Base-by-base conservation (phyloP, 2,329 filamentous ascomycete genomes). In the Colletotrichum sp. region DNA sequence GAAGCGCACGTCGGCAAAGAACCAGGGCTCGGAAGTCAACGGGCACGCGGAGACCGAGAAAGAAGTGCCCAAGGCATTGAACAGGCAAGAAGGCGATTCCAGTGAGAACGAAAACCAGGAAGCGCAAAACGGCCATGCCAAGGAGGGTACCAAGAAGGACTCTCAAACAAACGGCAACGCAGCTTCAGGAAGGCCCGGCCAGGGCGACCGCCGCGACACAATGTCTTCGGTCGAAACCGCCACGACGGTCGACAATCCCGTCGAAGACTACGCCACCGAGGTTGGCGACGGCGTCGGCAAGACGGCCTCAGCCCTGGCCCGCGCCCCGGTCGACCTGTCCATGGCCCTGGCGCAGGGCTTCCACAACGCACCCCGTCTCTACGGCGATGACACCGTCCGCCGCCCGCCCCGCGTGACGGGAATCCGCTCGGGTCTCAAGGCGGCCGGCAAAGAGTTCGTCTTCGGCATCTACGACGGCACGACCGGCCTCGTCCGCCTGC, bases 351-450 rank as follows among this genome's bases (percentile, higher is more conserved):
- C 92, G 2, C 92, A 94, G 80, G 93, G 93, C 2, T 94, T 94
- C 77, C 93, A 94, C 81, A 95, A 95, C 78, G 92, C 92, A 0
- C 93, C 93, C 2, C 89, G 92, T 3, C 86, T 95, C 1, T 95
- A 95, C 78, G 93, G 93, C 16, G 93, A 95, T 79, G 89, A 91
- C 65, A 94, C 93, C 2, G 93, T 95, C 3, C 89, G 93, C 5
- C 88, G 89, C 3, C 91, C 92, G 1, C 88, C 88, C 2, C 89
- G 92, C 9, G 90, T 95, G 57, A 94, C 92, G 1, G 93, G 92
- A 3, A 88, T 94, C 73, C 87, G 88, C 66, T 94, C 92, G 3
- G 93, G 93, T 1, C 84, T 92, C 12, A 88, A 87, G 48, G 93
- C 92, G 0, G 92, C 92, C 1, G 86, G 91, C 8, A 85, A 89